Evolutionary conservation across 495 filamentous ascomycete genomes (phyloP).

Genomic region (Cetradonia linearis): DNA sequence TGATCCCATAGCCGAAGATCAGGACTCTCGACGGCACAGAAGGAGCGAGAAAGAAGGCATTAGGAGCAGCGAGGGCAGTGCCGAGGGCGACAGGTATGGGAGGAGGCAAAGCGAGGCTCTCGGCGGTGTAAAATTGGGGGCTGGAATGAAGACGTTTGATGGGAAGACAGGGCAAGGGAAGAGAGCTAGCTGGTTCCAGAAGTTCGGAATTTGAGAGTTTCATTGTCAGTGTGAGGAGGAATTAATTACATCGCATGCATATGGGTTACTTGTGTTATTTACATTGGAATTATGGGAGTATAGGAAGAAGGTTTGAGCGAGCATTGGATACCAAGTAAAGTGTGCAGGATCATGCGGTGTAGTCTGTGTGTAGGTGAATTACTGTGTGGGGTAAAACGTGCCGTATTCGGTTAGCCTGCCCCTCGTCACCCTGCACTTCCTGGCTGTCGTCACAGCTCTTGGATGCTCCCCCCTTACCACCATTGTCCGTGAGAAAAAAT

Average conservation of each 20-base stretch:
- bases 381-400: no score
- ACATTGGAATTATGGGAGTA: not conserved
- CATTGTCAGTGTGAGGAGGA: not conserved
- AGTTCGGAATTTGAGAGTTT: constrained; percentile 23
- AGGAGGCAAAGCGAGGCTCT: constrained; percentile 34
- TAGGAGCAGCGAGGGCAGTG: constrained; percentile 29
- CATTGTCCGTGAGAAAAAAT: no score
- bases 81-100: constrained; percentile 31
- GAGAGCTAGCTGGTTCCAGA: constrained; percentile 41
- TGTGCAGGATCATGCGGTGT: not conserved
- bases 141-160: constrained; percentile 26
- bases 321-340: constrained; percentile 1
- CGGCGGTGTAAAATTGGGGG: constrained; percentile 29
- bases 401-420: no score
- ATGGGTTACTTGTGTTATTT: not conserved
- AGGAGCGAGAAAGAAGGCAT: constrained; percentile 31
- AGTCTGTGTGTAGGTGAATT: no score
- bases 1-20: constrained; percentile 22
- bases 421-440: no score
- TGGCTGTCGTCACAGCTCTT: no score
- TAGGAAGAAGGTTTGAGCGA: not conserved
- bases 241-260: not conserved
- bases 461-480: no score
- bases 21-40: constrained; percentile 29
- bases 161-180: constrained; percentile 27